Conservation (phyloP, 2,329 filamentous ascomycete species). For the Pezicula radicicola region DNA sequence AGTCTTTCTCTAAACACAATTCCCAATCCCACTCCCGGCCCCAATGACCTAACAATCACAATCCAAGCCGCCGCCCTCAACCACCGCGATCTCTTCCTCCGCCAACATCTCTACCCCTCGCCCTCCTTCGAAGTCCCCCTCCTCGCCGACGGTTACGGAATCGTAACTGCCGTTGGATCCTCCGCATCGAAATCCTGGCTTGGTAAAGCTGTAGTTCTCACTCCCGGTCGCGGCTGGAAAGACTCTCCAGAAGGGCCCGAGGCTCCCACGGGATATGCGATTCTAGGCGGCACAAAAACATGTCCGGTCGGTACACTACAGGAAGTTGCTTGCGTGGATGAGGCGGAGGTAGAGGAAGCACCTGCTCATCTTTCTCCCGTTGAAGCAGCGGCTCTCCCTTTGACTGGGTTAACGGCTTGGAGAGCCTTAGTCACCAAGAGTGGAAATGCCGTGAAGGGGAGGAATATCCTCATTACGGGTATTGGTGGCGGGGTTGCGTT, state of each 20-base stretch:
- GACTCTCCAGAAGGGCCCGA: constrained; percentile 72
- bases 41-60: constrained; percentile 69
- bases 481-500: constrained; percentile 92
- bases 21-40: constrained; percentile 59
- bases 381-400: constrained; percentile 80
- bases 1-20: constrained; percentile 60
- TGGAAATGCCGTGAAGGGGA: constrained; percentile 57
- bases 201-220: constrained; percentile 73
- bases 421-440: constrained; percentile 80
- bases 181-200: constrained; percentile 45
- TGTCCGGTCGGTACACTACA: constrained; percentile 68
- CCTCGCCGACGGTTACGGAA: constrained; percentile 78
- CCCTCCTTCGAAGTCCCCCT: constrained; percentile 77
- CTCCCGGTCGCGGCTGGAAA: constrained; percentile 76
- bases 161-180: constrained; percentile 63
- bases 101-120: constrained; percentile 86
- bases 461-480: constrained; percentile 82
- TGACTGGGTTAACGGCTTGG: constrained; percentile 87
- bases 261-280: constrained; percentile 53
- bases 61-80: constrained; percentile 82
- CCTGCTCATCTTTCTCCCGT: constrained; percentile 68
- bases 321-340: constrained; percentile 68
- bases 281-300: constrained; percentile 66
- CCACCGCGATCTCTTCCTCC: constrained; percentile 93
- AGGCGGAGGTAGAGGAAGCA: constrained; percentile 70